phyloP scores from a whole-genome alignment of 257 asterid species.

The Nicotiana sylvestris region DNA sequence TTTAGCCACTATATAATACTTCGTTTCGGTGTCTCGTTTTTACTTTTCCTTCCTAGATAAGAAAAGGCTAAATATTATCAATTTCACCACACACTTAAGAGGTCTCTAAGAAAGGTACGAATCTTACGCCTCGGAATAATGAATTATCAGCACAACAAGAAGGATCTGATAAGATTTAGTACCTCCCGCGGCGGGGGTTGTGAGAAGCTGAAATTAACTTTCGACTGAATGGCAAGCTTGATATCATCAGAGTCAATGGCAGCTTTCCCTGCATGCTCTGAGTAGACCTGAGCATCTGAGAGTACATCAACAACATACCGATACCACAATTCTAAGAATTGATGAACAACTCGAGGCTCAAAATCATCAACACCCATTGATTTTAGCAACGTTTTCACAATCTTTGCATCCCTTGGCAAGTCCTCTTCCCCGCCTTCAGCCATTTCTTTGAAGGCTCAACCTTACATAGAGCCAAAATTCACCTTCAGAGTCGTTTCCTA shows the following conservation, averaged over 20 bases:
- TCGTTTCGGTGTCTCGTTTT: not conserved
- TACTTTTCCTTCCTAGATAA: not conserved
- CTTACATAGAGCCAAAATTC: not conserved
- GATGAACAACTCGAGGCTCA: slow-evolving; percentile 83
- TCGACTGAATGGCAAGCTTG: slow-evolving; percentile 80
- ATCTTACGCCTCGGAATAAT: not conserved
- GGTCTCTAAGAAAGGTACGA: not conserved
- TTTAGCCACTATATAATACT: not conserved
- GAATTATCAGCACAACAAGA: not conserved
- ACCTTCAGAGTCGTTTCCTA: not conserved
- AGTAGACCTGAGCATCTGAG: slow-evolving; percentile 76
- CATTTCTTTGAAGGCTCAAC: slow-evolving; percentile 29
- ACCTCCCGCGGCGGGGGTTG: slow-evolving; percentile 96
- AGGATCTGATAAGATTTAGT: slow-evolving; percentile 2
- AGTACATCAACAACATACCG: slow-evolving; percentile 72
- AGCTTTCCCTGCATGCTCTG: slow-evolving; percentile 79
- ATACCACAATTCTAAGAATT: slow-evolving; percentile 78
- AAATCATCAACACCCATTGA: slow-evolving; percentile 90
- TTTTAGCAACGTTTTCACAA: slow-evolving; percentile 70
- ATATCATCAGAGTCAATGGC: slow-evolving; percentile 73
- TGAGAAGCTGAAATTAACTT: slow-evolving; percentile 84
- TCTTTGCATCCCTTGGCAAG: slow-evolving; percentile 83
- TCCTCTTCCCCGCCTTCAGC: slow-evolving; percentile 71
- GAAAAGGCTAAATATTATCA: not conserved
- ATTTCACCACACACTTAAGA: not conserved